These are phyloP conservation scores for Lachancea fermentati DNA, from an alignment of 805 yeast genomes.

Conservation along the genomic window DNA sequence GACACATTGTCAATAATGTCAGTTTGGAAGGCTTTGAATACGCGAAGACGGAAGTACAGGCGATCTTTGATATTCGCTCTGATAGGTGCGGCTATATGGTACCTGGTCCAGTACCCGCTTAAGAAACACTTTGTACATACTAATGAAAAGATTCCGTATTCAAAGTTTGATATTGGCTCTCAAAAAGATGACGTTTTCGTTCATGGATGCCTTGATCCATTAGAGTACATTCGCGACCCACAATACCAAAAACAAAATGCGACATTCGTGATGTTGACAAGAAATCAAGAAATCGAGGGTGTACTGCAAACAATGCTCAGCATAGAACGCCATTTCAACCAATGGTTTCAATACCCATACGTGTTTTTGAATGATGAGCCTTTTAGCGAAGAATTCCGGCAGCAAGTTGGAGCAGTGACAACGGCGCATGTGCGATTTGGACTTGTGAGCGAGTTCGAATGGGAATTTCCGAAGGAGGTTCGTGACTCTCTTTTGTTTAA, in stretches of 20 bases:
- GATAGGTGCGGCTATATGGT: too few species aligned
- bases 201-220: slow-evolving; percentile 51
- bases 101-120: background rate
- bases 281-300: slow-evolving; percentile 76
- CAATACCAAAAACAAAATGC: slow-evolving; percentile 60
- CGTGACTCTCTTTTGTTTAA: slow-evolving; percentile 30
- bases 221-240: slow-evolving; percentile 26
- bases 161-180: slow-evolving; percentile 17
- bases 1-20: too few species aligned
- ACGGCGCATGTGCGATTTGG: slow-evolving; percentile 70
- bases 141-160: slow-evolving; percentile 2
- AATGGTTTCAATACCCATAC: slow-evolving; percentile 93
- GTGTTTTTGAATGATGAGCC: slow-evolving; percentile 79
- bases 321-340: slow-evolving; percentile 83
- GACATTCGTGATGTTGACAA: slow-evolving; percentile 73
- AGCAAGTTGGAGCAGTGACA: slow-evolving; percentile 46
- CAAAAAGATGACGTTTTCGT: slow-evolving; percentile 43
- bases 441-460: slow-evolving; percentile 45
- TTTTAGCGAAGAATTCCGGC: slow-evolving; percentile 60
- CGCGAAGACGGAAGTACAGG: too few species aligned
- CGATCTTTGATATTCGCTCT: too few species aligned
- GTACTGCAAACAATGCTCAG: slow-evolving; percentile 67
- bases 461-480: slow-evolving; percentile 58
- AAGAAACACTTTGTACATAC: background rate
- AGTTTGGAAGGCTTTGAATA: too few species aligned